phyloP scores from a whole-genome alignment of 768 basidiomycete species.

The Tricholoma flavovirens region DNA sequence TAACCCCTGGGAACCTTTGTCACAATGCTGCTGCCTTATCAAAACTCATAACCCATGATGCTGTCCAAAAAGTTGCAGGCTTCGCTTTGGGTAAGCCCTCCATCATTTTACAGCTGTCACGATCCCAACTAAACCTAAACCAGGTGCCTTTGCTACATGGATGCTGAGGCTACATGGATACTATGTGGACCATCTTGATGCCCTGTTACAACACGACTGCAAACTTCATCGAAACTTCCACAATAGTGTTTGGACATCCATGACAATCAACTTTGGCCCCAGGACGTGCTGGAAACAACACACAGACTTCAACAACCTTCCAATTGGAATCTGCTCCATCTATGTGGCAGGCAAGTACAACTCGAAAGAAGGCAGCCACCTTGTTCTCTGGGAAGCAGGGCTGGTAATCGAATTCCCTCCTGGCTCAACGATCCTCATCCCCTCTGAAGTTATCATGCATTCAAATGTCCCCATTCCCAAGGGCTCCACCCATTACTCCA shows the following conservation, averaged over 20 bases:
- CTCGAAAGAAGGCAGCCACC: background rate
- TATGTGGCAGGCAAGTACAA: background rate
- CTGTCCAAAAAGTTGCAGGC: slow-evolving; percentile 13
- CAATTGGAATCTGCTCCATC: slow-evolving; percentile 11
- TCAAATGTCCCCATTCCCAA: background rate
- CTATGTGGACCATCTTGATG: slow-evolving; percentile 8
- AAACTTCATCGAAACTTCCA: slow-evolving; percentile 16
- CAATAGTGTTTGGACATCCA: slow-evolving; percentile 22
- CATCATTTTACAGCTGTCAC: background rate
- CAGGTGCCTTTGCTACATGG: slow-evolving; percentile 16
- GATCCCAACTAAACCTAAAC: background rate
- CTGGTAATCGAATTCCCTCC: background rate
- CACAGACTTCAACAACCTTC: slow-evolving; percentile 20
- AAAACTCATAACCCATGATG: background rate
- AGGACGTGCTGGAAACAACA: slow-evolving; percentile 12
- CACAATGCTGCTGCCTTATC: background rate
- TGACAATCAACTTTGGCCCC: slow-evolving; percentile 25
- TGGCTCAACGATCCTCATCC: background rate
- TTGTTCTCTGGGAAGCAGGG: background rate
- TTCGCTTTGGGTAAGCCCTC: slow-evolving; percentile 14
- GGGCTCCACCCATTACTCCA: background rate
- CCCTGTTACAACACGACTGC: slow-evolving; percentile 7
- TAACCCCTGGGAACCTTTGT: slow-evolving; percentile 7
- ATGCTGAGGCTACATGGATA: slow-evolving; percentile 16
- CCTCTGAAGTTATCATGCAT: background rate